A percentile compares a stretch with the other conserved stretches of the same genome.
Conservation (phyloP, 768 basidiomycete genomes). For the Fistulinella prunicolor region DNA sequence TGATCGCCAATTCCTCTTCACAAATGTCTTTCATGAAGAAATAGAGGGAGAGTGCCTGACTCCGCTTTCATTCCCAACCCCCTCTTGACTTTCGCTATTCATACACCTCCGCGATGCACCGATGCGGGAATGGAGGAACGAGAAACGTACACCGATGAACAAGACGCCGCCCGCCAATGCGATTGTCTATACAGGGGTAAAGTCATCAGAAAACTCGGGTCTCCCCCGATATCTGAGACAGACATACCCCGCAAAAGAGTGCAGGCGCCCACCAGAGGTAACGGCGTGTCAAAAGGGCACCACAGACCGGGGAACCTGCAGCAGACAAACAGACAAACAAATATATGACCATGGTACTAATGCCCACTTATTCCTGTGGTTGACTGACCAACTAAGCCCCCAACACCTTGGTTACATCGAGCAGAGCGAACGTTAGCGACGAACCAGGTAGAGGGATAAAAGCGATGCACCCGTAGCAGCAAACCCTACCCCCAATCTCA, state of each 20-base stretch:
- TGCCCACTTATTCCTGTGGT: not conserved
- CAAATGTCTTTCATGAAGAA: no score
- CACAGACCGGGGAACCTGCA: slow-evolving; percentile 53
- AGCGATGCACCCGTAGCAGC: slow-evolving; percentile 36
- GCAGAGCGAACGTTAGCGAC: not conserved
- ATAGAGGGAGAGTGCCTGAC: no score
- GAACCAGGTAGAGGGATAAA: not conserved
- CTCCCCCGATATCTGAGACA: not conserved
- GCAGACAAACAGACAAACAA: slow-evolving; percentile 12
- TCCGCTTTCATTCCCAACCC: no score
- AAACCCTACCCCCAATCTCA: slow-evolving; percentile 48
- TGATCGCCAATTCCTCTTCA: no score
- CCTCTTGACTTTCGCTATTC: no score
- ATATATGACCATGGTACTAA: not conserved
- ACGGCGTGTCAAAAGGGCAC: slow-evolving; percentile 47
- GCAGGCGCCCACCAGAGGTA: slow-evolving; percentile 60
- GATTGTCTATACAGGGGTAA: slow-evolving; percentile 4
- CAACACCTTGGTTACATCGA: slow-evolving; percentile 22
- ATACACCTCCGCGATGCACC: no score
- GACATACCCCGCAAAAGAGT: slow-evolving; percentile 45
- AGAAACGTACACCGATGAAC: slow-evolving; percentile 15
- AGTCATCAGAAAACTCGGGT: not conserved
- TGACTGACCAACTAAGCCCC: slow-evolving; percentile 21
- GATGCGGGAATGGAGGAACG: no score
- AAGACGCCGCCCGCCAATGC: slow-evolving; percentile 6